Conservation (phyloP, 148 eudicot species). For the Gaultheria prostrata region DNA sequence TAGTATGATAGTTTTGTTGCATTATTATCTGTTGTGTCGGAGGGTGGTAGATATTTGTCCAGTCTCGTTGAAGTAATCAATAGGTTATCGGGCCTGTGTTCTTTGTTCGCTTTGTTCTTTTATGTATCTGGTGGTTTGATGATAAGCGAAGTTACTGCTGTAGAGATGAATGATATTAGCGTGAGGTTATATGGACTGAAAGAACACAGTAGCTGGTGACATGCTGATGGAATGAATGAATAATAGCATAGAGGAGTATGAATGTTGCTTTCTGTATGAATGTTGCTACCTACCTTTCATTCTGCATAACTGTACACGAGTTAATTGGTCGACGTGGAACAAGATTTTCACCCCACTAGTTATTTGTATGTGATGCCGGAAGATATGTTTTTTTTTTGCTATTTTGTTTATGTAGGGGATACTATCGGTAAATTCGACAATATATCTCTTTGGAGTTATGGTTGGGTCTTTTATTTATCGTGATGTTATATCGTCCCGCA, state of each 20-base stretch:
- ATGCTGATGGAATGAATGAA: background rate
- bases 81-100: background rate
- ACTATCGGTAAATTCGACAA: background rate
- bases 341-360: background rate
- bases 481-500: background rate
- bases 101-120: too few species aligned
- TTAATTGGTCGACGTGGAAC: background rate
- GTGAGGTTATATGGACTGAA: background rate
- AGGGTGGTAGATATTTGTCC: background rate
- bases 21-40: background rate
- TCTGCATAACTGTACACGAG: background rate
- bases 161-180: background rate
- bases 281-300: too few species aligned
- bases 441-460: background rate
- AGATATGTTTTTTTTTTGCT: background rate
- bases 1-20: background rate
- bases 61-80: background rate
- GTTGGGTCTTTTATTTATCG: background rate
- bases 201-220: background rate
- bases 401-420: background rate
- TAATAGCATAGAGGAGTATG: background rate
- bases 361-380: background rate
- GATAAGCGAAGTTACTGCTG: too few species aligned
- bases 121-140: background rate
- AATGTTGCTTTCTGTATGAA: background rate